Evolutionary conservation across 2,329 filamentous ascomycete genomes (phyloP).

Genomic region (Aspergillus piperis): DNA sequence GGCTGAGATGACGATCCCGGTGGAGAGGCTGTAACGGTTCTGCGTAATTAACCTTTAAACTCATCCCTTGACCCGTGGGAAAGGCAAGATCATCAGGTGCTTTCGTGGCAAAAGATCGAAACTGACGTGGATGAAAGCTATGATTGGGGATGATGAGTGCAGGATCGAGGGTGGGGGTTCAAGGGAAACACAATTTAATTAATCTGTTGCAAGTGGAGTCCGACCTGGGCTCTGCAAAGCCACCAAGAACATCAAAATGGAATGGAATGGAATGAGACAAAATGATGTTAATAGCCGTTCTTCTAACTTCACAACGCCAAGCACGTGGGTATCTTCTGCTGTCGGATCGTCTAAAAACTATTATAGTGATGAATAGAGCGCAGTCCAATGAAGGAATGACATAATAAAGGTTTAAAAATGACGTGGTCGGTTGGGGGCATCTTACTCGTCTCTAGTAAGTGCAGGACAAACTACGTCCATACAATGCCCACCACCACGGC

Average conservation of each 20-base stretch:
- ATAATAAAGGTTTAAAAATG: no score
- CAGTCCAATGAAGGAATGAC: no score
- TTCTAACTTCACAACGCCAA: no score
- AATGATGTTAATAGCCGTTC: no score
- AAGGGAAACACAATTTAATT: background rate
- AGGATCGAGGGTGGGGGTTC: background rate
- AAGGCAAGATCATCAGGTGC: background rate
- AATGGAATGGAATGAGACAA: no score
- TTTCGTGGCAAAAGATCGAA: background rate
- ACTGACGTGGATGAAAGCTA: background rate
- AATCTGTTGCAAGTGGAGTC: background rate
- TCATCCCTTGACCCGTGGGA: background rate
- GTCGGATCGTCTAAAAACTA: no score
- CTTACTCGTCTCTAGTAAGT: background rate
- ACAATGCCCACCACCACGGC: constrained; percentile 30
- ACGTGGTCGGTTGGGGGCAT: no score
- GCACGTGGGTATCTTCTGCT: no score
- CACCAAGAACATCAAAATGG: background rate
- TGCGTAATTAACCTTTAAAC: background rate
- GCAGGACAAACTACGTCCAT: background rate
- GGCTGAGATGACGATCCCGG: background rate
- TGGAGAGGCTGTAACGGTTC: background rate
- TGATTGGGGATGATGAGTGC: background rate
- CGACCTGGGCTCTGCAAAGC: background rate
- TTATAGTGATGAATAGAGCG: no score